phyloP scores from a whole-genome alignment of 2,329 filamentous ascomycete species.

The Salinomyces thailandicus region DNA sequence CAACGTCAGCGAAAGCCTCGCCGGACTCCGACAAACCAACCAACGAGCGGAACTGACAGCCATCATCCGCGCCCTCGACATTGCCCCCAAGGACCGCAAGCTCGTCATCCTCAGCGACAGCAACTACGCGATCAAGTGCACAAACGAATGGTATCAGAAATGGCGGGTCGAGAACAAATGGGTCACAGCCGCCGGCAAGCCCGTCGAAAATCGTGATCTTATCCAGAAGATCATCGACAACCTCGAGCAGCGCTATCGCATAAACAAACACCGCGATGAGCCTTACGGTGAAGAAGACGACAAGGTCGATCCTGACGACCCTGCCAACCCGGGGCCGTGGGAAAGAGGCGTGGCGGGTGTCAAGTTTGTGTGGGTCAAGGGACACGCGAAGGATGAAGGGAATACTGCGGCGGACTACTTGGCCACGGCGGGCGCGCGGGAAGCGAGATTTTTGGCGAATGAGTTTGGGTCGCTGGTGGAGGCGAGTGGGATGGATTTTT shows the following conservation, averaged over 20 bases:
- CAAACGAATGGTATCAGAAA: slow-evolving; percentile 67
- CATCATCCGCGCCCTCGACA: slow-evolving; percentile 71
- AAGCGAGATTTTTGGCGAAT: slow-evolving; percentile 21
- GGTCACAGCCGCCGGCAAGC: slow-evolving; percentile 58
- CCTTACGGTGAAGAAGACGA: slow-evolving; percentile 8
- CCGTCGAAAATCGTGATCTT: slow-evolving; percentile 80
- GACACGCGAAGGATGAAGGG: slow-evolving; percentile 60
- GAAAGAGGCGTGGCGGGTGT: slow-evolving; percentile 26
- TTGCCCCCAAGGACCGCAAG: slow-evolving; percentile 55
- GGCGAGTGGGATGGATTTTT: no score
- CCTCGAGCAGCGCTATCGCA: slow-evolving; percentile 49
- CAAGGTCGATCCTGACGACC: slow-evolving; percentile 1
- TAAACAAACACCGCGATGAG: slow-evolving; percentile 28
- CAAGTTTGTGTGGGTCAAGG: slow-evolving; percentile 80
- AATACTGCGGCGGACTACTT: slow-evolving; percentile 73
- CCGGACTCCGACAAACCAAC: slow-evolving; percentile 73
- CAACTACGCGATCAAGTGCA: slow-evolving; percentile 80
- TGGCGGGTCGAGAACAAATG: slow-evolving; percentile 66
- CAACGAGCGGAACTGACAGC: slow-evolving; percentile 92
- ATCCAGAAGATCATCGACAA: slow-evolving; percentile 60
- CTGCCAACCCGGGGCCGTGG: slow-evolving; percentile 15
- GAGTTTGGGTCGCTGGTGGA: not conserved
- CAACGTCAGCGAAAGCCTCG: slow-evolving; percentile 66
- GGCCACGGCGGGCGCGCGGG: slow-evolving; percentile 56
- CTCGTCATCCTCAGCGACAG: slow-evolving; percentile 81